Conservation (phyloP, 1,284 basidiomycete genomes). For the Fomitopsis betulina region DNA sequence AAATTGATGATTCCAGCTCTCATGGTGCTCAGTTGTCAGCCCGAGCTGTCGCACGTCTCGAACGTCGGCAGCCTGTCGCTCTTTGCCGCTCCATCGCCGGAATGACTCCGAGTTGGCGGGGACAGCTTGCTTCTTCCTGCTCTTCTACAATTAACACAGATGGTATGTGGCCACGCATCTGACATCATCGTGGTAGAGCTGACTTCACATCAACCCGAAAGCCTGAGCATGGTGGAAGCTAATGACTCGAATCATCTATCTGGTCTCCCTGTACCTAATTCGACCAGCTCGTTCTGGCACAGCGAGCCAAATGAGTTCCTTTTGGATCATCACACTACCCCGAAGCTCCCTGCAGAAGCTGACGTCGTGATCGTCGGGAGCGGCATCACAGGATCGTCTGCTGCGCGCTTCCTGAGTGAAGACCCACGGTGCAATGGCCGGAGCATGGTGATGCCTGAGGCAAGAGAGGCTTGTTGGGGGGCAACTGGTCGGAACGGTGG, state of each 20-base stretch:
- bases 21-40: no score
- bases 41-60: no score
- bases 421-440: constrained; percentile 15
- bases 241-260: constrained; percentile 20
- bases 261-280: constrained; percentile 49
- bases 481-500: constrained; percentile 56
- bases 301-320: constrained; percentile 1
- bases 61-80: no score
- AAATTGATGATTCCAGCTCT: no score
- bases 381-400: constrained; percentile 63
- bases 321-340: constrained; percentile 35
- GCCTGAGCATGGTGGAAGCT: no score
- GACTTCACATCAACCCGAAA: no score
- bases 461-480: constrained; percentile 63
- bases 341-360: constrained; percentile 42
- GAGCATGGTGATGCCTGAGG: constrained; percentile 61
- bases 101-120: no score
- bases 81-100: no score
- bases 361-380: constrained; percentile 68
- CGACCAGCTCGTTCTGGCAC: constrained; percentile 54
- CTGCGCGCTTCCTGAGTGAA: constrained; percentile 46
- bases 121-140: no score
- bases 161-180: no score
- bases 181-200: no score
- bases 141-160: no score